Conservation (phyloP, 1,139 yeast genomes). For the Candida buenavistaensis region DNA sequence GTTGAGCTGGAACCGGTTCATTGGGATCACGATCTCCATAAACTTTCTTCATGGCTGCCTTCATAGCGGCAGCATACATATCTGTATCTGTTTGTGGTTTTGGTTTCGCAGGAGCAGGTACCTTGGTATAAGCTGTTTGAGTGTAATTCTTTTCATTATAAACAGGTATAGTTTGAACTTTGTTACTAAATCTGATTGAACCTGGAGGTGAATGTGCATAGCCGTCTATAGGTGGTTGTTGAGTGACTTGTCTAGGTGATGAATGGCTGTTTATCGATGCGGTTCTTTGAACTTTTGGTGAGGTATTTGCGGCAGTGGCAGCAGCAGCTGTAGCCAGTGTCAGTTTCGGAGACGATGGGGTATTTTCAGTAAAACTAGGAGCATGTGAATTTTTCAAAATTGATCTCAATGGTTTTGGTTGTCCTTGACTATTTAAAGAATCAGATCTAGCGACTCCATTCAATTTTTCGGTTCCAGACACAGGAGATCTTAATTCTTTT, state of each 20-base stretch:
- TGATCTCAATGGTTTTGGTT: constrained; percentile 32
- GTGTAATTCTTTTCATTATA: constrained; percentile 13
- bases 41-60: constrained; percentile 42
- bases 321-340: constrained; percentile 3
- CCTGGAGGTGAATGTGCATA: constrained; percentile 21
- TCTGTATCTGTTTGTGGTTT: constrained; percentile 12
- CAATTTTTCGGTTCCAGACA: constrained; percentile 6
- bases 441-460: constrained; percentile 6
- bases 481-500: constrained; percentile 13
- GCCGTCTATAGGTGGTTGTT: constrained; percentile 2
- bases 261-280: too few relatives aligned
- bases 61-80: constrained; percentile 38
- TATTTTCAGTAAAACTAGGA: constrained; percentile 16
- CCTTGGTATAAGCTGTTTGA: neutral
- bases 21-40: constrained; percentile 27
- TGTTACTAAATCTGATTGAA: constrained; percentile 42
- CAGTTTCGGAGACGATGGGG: constrained; percentile 4
- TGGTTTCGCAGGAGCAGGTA: constrained; percentile 3
- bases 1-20: neutral
- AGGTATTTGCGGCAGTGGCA: constrained; percentile 5
- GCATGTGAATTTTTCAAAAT: constrained; percentile 32
- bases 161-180: constrained; percentile 41
- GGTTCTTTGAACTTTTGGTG: too few relatives aligned
- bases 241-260: too few relatives aligned
- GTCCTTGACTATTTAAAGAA: constrained; percentile 12